Percentiles rank a stretch among this genome's conserved stretches.
These are phyloP conservation scores for Wickerhamiella dianesei DNA, from an alignment of 805 yeast genomes.

Conservation along the genomic window DNA sequence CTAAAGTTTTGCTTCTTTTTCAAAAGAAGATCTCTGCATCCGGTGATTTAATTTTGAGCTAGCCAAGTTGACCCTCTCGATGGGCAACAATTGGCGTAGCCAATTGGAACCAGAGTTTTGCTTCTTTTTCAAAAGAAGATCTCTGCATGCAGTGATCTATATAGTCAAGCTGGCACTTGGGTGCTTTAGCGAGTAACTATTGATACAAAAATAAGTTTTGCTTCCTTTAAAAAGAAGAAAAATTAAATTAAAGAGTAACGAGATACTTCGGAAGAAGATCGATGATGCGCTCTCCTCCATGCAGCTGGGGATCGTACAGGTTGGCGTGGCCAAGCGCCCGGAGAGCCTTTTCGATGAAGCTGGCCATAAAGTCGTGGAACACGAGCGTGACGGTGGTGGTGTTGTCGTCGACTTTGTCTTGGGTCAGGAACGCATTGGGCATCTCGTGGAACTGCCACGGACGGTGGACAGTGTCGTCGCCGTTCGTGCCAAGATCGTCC, in stretches of 20 bases:
- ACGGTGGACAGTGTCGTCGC: constrained; percentile 67
- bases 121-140: too few species aligned
- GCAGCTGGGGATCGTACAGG: constrained; percentile 13
- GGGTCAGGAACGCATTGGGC: constrained; percentile 54
- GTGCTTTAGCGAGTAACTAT: not conserved
- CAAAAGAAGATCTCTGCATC: too few species aligned
- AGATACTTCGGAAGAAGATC: constrained; percentile 23
- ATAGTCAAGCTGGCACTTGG: too few species aligned
- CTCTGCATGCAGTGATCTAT: too few species aligned
- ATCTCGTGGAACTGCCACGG: constrained; percentile 45
- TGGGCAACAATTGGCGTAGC: too few species aligned
- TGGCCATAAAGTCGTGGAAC: constrained; percentile 62
- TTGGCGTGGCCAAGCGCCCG: constrained; percentile 20
- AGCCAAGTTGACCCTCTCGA: too few species aligned
- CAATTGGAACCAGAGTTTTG: too few species aligned
- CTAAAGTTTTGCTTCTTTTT: too few species aligned
- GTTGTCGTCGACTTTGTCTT: not conserved
- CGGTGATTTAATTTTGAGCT: too few species aligned
- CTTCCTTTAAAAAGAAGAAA: constrained; percentile 19
- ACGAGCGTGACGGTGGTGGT: constrained; percentile 51
- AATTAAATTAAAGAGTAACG: not conserved
- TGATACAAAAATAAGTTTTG: constrained; percentile 17
- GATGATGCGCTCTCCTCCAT: constrained; percentile 21
- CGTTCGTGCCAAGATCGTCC: constrained; percentile 76
- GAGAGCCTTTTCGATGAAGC: constrained; percentile 36